Evolutionary conservation across 805 yeast species (phyloP).

Genomic region (Candida koratica): DNA sequence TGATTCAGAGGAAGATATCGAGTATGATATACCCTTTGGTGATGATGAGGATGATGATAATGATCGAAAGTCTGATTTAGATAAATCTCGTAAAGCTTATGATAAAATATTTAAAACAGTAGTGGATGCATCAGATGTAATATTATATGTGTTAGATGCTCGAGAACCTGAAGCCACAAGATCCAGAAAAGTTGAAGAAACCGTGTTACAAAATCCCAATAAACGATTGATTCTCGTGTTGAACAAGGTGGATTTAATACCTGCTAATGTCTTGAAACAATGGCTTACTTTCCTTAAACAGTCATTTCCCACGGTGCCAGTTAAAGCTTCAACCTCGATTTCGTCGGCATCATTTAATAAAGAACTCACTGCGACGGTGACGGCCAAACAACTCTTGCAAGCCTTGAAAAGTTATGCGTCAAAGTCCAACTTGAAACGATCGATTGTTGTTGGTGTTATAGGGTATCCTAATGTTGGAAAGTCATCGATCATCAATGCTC

Average conservation of each 20-base stretch:
- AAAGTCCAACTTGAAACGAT: constrained; percentile 79
- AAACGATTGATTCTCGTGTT: constrained; percentile 82
- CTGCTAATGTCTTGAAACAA: constrained; percentile 73
- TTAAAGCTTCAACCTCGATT: constrained; percentile 75
- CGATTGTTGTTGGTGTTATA: constrained; percentile 89
- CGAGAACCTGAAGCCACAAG: constrained; percentile 96
- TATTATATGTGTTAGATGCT: constrained; percentile 92
- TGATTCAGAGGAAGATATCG: constrained; percentile 37
- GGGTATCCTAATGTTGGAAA: constrained; percentile 95
- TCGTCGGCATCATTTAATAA: constrained; percentile 68
- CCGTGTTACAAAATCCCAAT: constrained; percentile 72
- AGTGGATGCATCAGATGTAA: constrained; percentile 87
- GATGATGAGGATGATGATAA: constrained; percentile 34
- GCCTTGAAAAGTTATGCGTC: constrained; percentile 83
- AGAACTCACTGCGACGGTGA: constrained; percentile 62
- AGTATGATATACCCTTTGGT: constrained; percentile 21
- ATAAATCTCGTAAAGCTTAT: constrained; percentile 82
- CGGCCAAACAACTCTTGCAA: constrained; percentile 71
- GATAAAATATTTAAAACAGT: constrained; percentile 93
- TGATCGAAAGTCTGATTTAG: constrained; percentile 48
- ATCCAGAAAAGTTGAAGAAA: constrained; percentile 86
- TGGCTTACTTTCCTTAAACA: constrained; percentile 80
- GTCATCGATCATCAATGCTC: constrained; percentile 94
- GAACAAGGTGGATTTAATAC: constrained; percentile 91
- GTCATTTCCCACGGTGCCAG: constrained; percentile 88